Conservation (phyloP, 352 stramenopile species). For the Phytopythium kandeliae region DNA sequence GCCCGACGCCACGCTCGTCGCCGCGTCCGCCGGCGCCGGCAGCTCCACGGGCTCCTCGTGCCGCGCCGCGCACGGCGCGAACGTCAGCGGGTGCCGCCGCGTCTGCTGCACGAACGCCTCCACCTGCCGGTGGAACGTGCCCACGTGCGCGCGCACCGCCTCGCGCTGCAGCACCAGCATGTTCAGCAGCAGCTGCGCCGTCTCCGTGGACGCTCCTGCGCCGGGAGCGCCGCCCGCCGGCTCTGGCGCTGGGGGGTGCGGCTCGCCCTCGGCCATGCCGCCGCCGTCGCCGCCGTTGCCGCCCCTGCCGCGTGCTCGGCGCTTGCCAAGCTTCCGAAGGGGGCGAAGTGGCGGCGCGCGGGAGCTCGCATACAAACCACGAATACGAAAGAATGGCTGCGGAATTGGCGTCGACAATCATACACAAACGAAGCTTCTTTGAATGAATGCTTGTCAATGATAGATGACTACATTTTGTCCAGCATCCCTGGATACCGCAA, state of each 20-base stretch:
- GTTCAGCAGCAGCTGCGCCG: constrained; percentile 38
- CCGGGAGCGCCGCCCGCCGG: not conserved
- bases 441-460: no score
- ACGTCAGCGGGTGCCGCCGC: constrained; percentile 36
- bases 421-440: no score
- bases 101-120: constrained; percentile 60
- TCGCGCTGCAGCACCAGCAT: constrained; percentile 56
- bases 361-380: no score
- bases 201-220: constrained; percentile 4
- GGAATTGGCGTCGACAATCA: no score
- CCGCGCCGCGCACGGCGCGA: constrained; percentile 10
- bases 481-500: no score
- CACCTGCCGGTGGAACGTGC: constrained; percentile 60
- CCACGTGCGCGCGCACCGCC: constrained; percentile 30
- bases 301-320: not conserved
- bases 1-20: constrained; percentile 17
- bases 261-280: no score
- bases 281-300: no score
- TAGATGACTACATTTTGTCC: no score
- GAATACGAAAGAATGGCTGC: no score
- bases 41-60: constrained; percentile 25
- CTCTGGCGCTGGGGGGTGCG: no score
- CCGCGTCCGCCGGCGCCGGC: constrained; percentile 15
- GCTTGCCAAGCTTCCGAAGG: no score
- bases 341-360: no score